Base-by-base conservation (phyloP, 2,329 filamentous ascomycete species). In the Xylaria digitata region DNA sequence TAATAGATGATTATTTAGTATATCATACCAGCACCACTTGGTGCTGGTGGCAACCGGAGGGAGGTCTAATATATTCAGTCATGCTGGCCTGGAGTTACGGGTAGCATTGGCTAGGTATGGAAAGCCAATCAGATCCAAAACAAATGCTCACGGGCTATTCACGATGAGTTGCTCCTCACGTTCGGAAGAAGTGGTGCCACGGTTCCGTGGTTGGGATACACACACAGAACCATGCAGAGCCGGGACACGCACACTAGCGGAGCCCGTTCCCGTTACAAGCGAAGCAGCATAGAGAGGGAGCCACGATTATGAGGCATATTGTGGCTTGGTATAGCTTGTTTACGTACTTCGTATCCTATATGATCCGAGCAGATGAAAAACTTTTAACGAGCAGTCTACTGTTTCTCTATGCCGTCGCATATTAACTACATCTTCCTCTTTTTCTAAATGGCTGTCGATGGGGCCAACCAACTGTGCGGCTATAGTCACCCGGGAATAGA, bases 181-280 rank as follows among this genome's bases (percentile, higher is more conserved):
- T 55, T 69, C 71, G 56, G 62, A 75, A 70, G 56, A 61, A 65
- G 67, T 55, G 61, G 62, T 63, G 30, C 50, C 42, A 53, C 62
- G 58, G 61, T 62, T 50, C 53, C 59, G 61, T 63, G 43, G 63
- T 61, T 65, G 61, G 61, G 46, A 52, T 30, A 42, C 49, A 4
- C 37, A 54, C 45, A 40, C 55, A 57, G 15, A 46, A 32, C 8
- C 55, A 61, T 55, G 67, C 57, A 70, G 48, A 61, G 60, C 30
- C 64, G 61, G 65, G 45, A 60, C 52, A 65, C 69, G 48, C 69
- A 65, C 66, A 67, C 69, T 66, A 69, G 59, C 69, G 69, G 69
- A 67, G 64, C 32, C 30, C 43, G 46, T 60, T 71, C 53, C 69
- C 69, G 69, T 63, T 26, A 61, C 55, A 67, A 69, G 67, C 66